A percentile compares a stretch with the other conserved stretches of the same genome.
Conservation (phyloP, 164 flowering plant species). For the Platanus orientalis region DNA sequence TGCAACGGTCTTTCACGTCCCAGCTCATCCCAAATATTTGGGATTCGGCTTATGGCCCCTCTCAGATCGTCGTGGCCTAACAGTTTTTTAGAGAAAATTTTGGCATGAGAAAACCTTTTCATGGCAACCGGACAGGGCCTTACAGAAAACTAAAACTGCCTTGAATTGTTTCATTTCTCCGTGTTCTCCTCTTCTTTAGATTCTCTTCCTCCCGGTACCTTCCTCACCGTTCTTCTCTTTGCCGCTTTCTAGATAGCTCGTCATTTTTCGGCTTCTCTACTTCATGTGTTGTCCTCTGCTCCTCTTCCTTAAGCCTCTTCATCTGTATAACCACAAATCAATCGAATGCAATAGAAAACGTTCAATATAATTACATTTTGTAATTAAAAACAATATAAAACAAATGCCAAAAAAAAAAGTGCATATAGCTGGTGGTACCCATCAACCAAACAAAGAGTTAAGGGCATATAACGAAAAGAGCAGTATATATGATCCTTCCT, state of each 20-base stretch:
- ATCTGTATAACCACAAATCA: slow-evolving; percentile 30
- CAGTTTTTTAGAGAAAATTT: too few species aligned
- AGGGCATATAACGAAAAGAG: too few species aligned
- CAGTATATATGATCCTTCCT: too few species aligned
- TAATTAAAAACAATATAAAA: neutral
- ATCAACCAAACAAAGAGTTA: too few species aligned
- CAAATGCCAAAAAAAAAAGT: neutral
- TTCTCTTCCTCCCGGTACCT: slow-evolving; percentile 71
- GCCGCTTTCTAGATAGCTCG: slow-evolving; percentile 57
- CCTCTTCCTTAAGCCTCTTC: slow-evolving; percentile 55
- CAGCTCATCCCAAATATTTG: too few species aligned
- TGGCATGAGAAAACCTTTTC: too few species aligned
- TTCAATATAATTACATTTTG: neutral
- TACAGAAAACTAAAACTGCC: too few species aligned
- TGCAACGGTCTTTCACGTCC: too few species aligned
- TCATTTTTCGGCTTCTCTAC: slow-evolving; percentile 64
- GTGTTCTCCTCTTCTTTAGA: slow-evolving; percentile 45
- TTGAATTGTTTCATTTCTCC: too few species aligned
- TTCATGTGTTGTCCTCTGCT: slow-evolving; percentile 48
- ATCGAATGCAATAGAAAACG: neutral
- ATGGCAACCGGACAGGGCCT: too few species aligned
- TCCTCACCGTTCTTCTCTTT: slow-evolving; percentile 65
- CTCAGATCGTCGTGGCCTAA: too few species aligned
- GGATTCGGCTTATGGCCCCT: too few species aligned
- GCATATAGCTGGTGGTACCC: neutral